Percentiles rank a stretch among this genome's conserved stretches.
These are phyloP conservation scores for Rhizopogon salebrosus DNA, from an alignment of 768 basidiomycete genomes.

Conservation along the genomic window DNA sequence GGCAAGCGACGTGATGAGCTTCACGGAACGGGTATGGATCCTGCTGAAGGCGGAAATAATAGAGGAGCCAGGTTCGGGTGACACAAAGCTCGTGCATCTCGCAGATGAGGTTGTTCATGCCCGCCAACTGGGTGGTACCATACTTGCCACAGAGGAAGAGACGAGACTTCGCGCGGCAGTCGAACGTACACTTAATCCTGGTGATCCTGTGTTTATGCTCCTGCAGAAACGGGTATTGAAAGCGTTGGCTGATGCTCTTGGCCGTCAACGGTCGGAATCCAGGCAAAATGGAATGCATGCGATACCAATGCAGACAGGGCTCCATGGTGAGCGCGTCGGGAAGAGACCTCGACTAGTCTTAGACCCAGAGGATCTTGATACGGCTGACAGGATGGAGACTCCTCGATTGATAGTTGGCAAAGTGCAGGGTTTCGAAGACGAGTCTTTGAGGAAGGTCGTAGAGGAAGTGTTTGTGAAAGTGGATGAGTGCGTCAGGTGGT, in stretches of 20 bases:
- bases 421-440: conserved; percentile 69
- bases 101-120: conserved; percentile 70
- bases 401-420: neutral
- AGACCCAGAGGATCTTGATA: conserved; percentile 17
- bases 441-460: conserved; percentile 41
- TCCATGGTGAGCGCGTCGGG: conserved; percentile 12
- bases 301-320: conserved; percentile 30
- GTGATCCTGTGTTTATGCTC: conserved; percentile 63
- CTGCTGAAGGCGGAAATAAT: conserved; percentile 56
- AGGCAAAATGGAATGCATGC: neutral
- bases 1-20: conserved; percentile 25
- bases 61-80: conserved; percentile 22
- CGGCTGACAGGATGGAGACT: neutral
- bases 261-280: neutral
- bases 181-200: conserved; percentile 52
- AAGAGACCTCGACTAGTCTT: conserved; percentile 25
- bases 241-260: conserved; percentile 28
- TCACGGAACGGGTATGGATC: conserved; percentile 60
- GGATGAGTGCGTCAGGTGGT: conserved; percentile 44
- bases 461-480: conserved; percentile 38
- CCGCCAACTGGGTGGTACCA: conserved; percentile 23
- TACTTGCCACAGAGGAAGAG: conserved; percentile 40
- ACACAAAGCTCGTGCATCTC: conserved; percentile 60
- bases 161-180: conserved; percentile 51
- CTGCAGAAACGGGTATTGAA: conserved; percentile 54